These are phyloP conservation scores for Groenewaldozyma auringiensis DNA, from an alignment of 1,139 yeast genomes.

Conservation along the genomic window DNA sequence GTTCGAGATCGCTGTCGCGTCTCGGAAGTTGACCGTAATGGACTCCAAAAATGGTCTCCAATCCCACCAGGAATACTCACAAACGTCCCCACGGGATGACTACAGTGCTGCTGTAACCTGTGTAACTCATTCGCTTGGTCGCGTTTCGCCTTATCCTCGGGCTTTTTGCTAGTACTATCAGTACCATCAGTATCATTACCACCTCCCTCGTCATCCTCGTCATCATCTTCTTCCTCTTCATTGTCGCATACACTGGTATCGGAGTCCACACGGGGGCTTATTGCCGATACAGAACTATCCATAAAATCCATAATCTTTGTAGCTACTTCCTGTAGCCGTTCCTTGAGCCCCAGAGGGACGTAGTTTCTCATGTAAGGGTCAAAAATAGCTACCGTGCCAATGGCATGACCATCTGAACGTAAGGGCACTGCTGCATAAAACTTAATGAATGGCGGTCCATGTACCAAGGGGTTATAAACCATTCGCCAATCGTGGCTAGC, in stretches of 20 bases:
- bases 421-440: constrained; percentile 63
- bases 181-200: background rate
- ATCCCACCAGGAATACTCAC: too few species aligned
- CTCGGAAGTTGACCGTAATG: background rate
- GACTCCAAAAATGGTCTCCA: background rate
- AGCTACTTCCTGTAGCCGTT: constrained; percentile 35
- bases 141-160: background rate
- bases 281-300: constrained; percentile 21
- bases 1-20: background rate
- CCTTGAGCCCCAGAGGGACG: constrained; percentile 34
- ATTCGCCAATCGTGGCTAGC: constrained; percentile 66
- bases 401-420: constrained; percentile 33
- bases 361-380: constrained; percentile 41
- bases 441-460: constrained; percentile 49
- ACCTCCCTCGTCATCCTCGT: constrained; percentile 2
- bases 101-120: background rate
- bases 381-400: constrained; percentile 58
- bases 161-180: background rate
- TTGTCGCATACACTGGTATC: constrained; percentile 6
- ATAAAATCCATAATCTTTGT: constrained; percentile 40
- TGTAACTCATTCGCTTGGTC: too few species aligned
- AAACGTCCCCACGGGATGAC: background rate
- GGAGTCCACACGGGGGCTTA: constrained; percentile 17
- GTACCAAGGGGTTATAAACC: constrained; percentile 50
- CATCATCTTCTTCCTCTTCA: constrained; percentile 1